Percentiles rank a stretch among this genome's conserved stretches.
phyloP scores from a whole-genome alignment of 2,329 filamentous ascomycete genomes.

The Colletotrichum filicis region DNA sequence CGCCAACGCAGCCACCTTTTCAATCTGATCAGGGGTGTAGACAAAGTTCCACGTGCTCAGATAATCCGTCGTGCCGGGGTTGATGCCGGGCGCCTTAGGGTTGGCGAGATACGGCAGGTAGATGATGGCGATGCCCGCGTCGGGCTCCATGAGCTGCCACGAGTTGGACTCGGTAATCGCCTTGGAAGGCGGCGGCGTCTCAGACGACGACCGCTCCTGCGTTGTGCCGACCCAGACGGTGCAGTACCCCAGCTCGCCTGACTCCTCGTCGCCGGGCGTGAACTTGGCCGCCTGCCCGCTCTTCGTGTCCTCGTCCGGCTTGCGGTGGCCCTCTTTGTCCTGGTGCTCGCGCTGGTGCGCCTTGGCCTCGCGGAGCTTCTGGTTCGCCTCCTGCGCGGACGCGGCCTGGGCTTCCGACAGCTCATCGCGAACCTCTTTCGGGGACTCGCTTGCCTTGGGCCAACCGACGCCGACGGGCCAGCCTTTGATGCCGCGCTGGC shows the following conservation, averaged over 20 bases:
- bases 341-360: constrained; percentile 48
- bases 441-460: constrained; percentile 73
- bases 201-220: constrained; percentile 71
- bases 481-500: constrained; percentile 88
- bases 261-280: constrained; percentile 54
- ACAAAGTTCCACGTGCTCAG: constrained; percentile 98
- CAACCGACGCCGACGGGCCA: constrained; percentile 97
- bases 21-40: constrained; percentile 90
- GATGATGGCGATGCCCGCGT: constrained; percentile 87
- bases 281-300: constrained; percentile 49
- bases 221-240: constrained; percentile 94
- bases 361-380: constrained; percentile 72
- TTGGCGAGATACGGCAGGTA: constrained; percentile 94
- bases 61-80: constrained; percentile 85
- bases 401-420: constrained; percentile 75
- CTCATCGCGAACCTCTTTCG: constrained; percentile 70
- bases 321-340: constrained; percentile 39
- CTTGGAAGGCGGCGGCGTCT: constrained; percentile 62
- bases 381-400: constrained; percentile 68
- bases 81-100: constrained; percentile 77
- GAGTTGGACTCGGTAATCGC: constrained; percentile 72
- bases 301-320: constrained; percentile 39
- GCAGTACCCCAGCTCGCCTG: constrained; percentile 84
- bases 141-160: constrained; percentile 77
- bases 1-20: constrained; percentile 84